Base-by-base conservation (phyloP, 805 yeast genomes). In the Yamadazyma insecticola region DNA sequence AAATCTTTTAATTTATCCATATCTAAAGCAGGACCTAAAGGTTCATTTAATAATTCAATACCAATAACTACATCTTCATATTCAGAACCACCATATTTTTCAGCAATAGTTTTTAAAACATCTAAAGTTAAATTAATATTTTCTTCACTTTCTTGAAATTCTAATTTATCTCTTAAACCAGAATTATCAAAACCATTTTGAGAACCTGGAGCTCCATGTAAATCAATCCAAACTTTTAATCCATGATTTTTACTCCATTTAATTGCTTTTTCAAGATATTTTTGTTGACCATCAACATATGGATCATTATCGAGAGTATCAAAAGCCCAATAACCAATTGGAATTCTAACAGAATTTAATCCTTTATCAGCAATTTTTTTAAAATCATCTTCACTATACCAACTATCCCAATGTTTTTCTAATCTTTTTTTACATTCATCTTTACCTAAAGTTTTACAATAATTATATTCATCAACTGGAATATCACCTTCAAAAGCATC, bases 171-270 rank as follows among this genome's bases (percentile, higher is more conserved):
- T 48, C 95, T 73, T 40, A 74, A 62, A 16, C 97, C 97, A 6
- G 95, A 85, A 65, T 89, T 89, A 58, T 89, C 97, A 50, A 87
- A 90, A 10, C 97, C 97, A 54, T 89, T 89, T 57, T 89, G 97
- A 14, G 95, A 83, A 14, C 96, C 97, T 20, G 96, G 94, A n/a
- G 83, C 95, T 40, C 97, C 97, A 54, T 89, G 97, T 49, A 89
- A 60, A 56, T 90, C 97, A 26, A 89, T 71, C 96, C 96, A 87
- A 15, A 77, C 95, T 51, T 79, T 78, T 41, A 89, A 51, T 24
- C 68, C 71, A 42, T 78, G 50, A 12, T 64, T 60, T 29, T 74
- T 55, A 25, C 85, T 76, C 96, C 96, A 90, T 12, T 52, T 70
- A 24, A 89, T 60, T 11, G 96, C 95, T 49, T 70, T 60, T 48